Base-by-base conservation (phyloP, 352 stramenopile species). In the Thalassiosira mediterranea region DNA sequence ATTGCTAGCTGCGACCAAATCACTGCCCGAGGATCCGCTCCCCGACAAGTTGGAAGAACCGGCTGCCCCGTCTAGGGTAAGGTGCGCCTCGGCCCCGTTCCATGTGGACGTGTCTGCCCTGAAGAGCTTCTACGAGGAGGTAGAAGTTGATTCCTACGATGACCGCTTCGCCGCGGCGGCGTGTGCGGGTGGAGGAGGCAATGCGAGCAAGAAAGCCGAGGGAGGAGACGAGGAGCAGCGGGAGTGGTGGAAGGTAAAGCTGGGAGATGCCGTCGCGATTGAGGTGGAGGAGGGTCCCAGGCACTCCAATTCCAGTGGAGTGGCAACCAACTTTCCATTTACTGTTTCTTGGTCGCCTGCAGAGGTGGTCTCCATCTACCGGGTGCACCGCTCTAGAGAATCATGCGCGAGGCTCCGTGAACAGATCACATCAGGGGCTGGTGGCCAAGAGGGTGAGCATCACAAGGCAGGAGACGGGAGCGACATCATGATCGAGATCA, bases 311-410 rank as follows among this genome's bases (percentile, higher is more conserved):
- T 29, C 28, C 15, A 38, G 10, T 13, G 31, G 17, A n/a, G 1
- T 34, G 5, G 15, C 7, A 19, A 25, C 25, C 26, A 31, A 79
- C 51, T 79, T 75, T 34, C 81, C 79, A 13, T 86, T 85, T 37
- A 48, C 54, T 57, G 64, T 84, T 47, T 23, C 51, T 13, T 90
- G 81, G 75, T 19, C 15, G 58, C 70, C 87, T 25, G 86, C 66
- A 17, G 85, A 93, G 64, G 58, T 93, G 25, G 70, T 93, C 21
- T 72, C 76, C 8, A 91, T 91, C n/a, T 91, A 75, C 31, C 52
- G 69, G 67, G 32, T 76, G 32, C 67, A 87, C 44, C 58, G 67
- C 15, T 59, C 71, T 0, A 79, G 83, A 68, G 63, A 73, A 13
- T 53, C 78, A 32, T 66, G 54, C 42, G 19, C 76, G 4, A 63